Evolutionary conservation across 164 flowering plant species (phyloP).

Genomic region (Hamamelis virginiana): DNA sequence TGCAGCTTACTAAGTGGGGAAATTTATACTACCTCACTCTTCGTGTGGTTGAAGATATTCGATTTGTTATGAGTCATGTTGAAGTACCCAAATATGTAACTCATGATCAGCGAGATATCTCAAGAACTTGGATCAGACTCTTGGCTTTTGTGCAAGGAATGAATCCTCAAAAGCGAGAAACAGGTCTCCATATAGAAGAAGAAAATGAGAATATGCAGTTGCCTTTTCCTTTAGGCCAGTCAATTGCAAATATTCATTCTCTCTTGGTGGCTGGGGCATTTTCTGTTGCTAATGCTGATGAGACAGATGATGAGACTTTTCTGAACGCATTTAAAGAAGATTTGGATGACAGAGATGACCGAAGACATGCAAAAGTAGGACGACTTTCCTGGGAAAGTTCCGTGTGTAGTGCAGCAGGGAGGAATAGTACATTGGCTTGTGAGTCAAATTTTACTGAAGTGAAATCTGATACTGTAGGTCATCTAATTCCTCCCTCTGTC

Average conservation of each 20-base stretch:
- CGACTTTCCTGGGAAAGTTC: conserved; percentile 73
- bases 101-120: conserved; percentile 47
- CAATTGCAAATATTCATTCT: conserved; percentile 58
- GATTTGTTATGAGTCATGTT: conserved; percentile 79
- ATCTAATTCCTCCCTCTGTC: conserved; percentile 45
- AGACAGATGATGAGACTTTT: conserved; percentile 17
- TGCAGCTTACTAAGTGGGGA: conserved; percentile 69
- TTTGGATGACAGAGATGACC: conserved; percentile 45
- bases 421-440: conserved; percentile 30
- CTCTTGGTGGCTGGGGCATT: conserved; percentile 73
- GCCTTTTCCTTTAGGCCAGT: conserved; percentile 64
- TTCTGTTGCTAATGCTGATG: conserved; percentile 39
- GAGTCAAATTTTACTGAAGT: conserved; percentile 28
- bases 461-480: conserved; percentile 14
- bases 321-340: conserved; percentile 23
- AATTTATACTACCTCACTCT: conserved; percentile 50
- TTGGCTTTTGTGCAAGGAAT: conserved; percentile 85
- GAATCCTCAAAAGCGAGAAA: conserved; percentile 82
- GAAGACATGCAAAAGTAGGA: conserved; percentile 78
- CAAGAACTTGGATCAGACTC: conserved; percentile 68
- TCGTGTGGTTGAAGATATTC: conserved; percentile 74
- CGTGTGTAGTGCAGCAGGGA: conserved; percentile 48
- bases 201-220: conserved; percentile 67
- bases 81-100: conserved; percentile 58
- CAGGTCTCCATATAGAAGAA: conserved; percentile 70